These are phyloP conservation scores for Leccinum truebloodii DNA, from an alignment of 768 basidiomycete species.

Conservation along the genomic window DNA sequence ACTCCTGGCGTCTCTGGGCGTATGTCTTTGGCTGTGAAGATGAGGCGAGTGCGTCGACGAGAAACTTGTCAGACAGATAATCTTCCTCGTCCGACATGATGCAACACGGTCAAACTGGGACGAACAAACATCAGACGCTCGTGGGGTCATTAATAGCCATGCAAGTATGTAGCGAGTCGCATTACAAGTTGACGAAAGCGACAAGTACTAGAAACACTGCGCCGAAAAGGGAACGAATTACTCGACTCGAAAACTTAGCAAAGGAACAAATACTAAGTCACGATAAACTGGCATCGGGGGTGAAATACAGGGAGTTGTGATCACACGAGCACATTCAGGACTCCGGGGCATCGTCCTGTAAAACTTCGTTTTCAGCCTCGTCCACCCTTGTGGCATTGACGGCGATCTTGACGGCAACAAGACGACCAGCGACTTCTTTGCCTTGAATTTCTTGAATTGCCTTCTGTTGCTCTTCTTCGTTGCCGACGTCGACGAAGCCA, in stretches of 20 bases:
- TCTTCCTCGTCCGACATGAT: conserved; percentile 76
- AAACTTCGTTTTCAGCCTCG: conserved; percentile 41
- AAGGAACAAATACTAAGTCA: conserved; percentile 36
- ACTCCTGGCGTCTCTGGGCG: conserved; percentile 67
- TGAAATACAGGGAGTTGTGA: conserved; percentile 20
- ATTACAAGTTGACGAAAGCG: conserved; percentile 27
- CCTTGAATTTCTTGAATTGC: conserved; percentile 86
- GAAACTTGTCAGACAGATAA: conserved; percentile 88
- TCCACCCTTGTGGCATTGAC: conserved; percentile 78
- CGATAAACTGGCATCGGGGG: conserved; percentile 24
- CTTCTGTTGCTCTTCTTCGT: conserved; percentile 87
- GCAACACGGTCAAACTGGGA: conserved; percentile 2
- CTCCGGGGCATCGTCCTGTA: conserved; percentile 34
- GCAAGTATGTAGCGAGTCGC: conserved; percentile 32
- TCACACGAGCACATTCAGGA: conserved; percentile 23
- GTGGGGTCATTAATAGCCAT: conserved; percentile 30
- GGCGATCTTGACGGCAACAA: conserved; percentile 93
- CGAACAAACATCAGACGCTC: conserved; percentile 21
- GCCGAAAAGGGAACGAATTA: conserved; percentile 25
- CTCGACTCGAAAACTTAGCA: conserved; percentile 40
- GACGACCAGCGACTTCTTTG: conserved; percentile 82
- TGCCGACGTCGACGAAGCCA: conserved; percentile 95
- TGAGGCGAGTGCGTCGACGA: conserved; percentile 42
- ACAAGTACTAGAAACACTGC: conserved; percentile 43
- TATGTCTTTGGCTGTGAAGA: conserved; percentile 60